phyloP scores from a whole-genome alignment of 2,329 filamentous ascomycete species.

The Botrytis paeoniae region DNA sequence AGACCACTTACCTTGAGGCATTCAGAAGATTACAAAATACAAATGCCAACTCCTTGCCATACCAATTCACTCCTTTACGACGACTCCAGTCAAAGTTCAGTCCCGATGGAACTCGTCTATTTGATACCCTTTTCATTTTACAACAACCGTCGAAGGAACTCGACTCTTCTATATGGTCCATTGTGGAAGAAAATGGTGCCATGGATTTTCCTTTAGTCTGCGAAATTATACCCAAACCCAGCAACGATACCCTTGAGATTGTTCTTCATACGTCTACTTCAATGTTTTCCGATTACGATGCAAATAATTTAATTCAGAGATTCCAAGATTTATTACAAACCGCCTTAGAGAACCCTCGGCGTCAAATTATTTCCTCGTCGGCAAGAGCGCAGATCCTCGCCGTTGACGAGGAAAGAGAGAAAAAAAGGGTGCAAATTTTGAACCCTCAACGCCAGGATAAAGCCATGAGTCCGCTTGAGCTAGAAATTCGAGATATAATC shows the following conservation, averaged over 20 bases:
- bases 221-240: constrained; percentile 61
- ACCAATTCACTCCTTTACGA: constrained; percentile 74
- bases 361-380: constrained; percentile 29
- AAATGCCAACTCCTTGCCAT: constrained; percentile 60
- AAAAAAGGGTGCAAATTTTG: not conserved
- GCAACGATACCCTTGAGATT: constrained; percentile 52
- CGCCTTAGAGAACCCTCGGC: constrained; percentile 33
- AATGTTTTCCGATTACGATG: constrained; percentile 32
- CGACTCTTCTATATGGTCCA: constrained; percentile 53
- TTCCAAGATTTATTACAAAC: constrained; percentile 30
- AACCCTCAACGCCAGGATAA: constrained; percentile 1
- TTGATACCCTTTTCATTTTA: constrained; percentile 77
- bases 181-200: constrained; percentile 54
- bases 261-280: constrained; percentile 61
- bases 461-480: constrained; percentile 37
- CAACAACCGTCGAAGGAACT: constrained; percentile 63
- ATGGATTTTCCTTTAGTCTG: constrained; percentile 80
- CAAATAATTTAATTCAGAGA: constrained; percentile 23
- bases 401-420: constrained; percentile 18
- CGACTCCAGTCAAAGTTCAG: constrained; percentile 58
- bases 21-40: constrained; percentile 39
- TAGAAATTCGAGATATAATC: constrained; percentile 44
- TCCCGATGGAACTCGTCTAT: constrained; percentile 54
- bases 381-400: constrained; percentile 28
- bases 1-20: constrained; percentile 37